These are phyloP conservation scores for Murraya koenigii DNA, from an alignment of 345 rosid species.

Conservation along the genomic window DNA sequence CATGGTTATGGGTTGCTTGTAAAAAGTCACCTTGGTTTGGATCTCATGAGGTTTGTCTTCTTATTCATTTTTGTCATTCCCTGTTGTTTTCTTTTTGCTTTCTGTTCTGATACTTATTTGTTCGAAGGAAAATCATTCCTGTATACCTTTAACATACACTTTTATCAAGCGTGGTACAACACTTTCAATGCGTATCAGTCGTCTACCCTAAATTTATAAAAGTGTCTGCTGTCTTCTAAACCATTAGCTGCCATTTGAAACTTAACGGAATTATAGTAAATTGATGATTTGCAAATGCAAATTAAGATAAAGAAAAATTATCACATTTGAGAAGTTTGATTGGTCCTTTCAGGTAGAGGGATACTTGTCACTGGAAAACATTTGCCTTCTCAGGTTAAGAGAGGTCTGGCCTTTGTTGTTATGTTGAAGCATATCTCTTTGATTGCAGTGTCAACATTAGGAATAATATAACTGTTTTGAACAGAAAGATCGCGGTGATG, in stretches of 20 bases:
- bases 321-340: neutral
- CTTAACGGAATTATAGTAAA: too few species aligned
- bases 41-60: conserved; percentile 34
- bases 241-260: too few species aligned
- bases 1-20: conserved; percentile 62
- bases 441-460: neutral
- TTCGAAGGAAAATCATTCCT: too few species aligned
- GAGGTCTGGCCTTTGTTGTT: conserved; percentile 33
- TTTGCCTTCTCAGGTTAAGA: conserved; percentile 32
- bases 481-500: conserved; percentile 32
- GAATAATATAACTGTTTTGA: neutral
- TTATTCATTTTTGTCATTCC: neutral
- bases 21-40: conserved; percentile 29
- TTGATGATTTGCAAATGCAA: too few species aligned
- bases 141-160: too few species aligned
- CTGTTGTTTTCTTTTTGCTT: neutral
- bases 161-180: too few species aligned
- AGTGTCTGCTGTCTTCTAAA: too few species aligned
- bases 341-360: conserved; percentile 40
- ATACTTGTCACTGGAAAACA: conserved; percentile 62
- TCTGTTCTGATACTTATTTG: too few species aligned
- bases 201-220: too few species aligned
- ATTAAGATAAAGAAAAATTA: too few species aligned
- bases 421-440: neutral
- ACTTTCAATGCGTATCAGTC: too few species aligned